Conservation (phyloP, 2,329 filamentous ascomycete genomes). For the Ascochyta rabiei region DNA sequence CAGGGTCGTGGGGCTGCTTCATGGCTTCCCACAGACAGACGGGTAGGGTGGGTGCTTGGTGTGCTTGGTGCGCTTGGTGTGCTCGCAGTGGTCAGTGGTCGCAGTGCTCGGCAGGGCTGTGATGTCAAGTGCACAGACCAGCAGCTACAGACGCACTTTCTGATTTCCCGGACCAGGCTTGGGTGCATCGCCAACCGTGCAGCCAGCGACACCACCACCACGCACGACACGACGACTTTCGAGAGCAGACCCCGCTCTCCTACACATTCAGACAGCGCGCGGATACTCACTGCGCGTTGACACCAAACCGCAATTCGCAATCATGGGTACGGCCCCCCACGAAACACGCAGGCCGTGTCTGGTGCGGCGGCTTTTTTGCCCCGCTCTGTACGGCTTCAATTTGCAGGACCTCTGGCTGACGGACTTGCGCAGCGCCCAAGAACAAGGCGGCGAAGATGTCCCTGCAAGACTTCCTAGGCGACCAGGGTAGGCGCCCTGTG, state of each 20-base stretch:
- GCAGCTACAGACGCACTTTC: constrained; percentile 28
- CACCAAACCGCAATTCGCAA: constrained; percentile 55
- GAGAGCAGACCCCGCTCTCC: constrained; percentile 41
- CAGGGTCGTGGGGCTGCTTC: constrained; percentile 28
- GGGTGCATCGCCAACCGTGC: constrained; percentile 25
- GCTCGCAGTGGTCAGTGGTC: not conserved
- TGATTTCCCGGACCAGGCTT: constrained; percentile 20
- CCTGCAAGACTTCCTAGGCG: constrained; percentile 92
- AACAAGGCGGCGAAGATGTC: constrained; percentile 97
- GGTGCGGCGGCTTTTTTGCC: constrained; percentile 34
- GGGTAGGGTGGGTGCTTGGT: not conserved
- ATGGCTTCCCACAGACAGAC: constrained; percentile 19
- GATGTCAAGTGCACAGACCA: constrained; percentile 28
- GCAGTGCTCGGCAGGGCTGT: not conserved
- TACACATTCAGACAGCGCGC: constrained; percentile 44
- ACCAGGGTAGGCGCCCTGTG: constrained; percentile 72
- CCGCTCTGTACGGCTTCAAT: constrained; percentile 26
- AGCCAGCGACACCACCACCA: constrained; percentile 31
- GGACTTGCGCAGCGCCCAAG: constrained; percentile 72
- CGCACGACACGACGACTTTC: constrained; percentile 28
- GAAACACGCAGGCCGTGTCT: constrained; percentile 28
- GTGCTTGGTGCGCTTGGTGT: not conserved
- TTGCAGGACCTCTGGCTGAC: constrained; percentile 51
- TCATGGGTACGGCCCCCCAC: constrained; percentile 59
- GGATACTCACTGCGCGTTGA: constrained; percentile 45